Evolutionary conservation across 164 flowering plant species (phyloP).

Genomic region (Paratinospora sagittata): DNA sequence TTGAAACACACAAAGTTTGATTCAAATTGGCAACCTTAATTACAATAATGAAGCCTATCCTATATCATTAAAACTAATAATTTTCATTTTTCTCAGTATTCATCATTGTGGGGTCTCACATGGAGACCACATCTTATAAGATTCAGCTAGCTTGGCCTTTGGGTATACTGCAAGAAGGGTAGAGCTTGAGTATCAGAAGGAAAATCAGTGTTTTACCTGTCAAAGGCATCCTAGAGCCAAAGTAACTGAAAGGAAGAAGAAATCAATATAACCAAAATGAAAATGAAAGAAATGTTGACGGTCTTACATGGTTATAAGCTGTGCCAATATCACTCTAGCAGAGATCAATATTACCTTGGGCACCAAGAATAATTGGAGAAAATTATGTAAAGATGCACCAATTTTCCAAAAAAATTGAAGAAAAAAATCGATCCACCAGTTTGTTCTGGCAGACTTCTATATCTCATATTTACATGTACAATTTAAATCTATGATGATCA

Average conservation of each 20-base stretch:
- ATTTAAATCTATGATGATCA: not conserved
- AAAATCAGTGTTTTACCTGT: not conserved
- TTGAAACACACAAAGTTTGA: not conserved
- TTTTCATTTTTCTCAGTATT: not conserved
- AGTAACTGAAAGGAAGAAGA: slow-evolving; percentile 2
- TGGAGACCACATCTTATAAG: not conserved
- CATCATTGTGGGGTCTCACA: not conserved
- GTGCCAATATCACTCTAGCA: not conserved
- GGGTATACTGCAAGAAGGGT: not conserved
- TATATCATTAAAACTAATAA: not conserved
- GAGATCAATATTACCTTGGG: not conserved
- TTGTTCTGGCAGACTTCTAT: too few relatives aligned
- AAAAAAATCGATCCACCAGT: too few relatives aligned
- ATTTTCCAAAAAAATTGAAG: too few relatives aligned
- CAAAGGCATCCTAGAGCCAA: not conserved
- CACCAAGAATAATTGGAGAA: not conserved
- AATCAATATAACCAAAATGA: not conserved
- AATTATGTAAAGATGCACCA: not conserved
- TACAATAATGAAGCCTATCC: not conserved
- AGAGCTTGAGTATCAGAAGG: not conserved
- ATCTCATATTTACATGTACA: too few relatives aligned
- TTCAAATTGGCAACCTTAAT: not conserved
- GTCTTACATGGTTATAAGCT: not conserved
- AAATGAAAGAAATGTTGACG: not conserved
- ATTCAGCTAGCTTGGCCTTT: not conserved